Conservation (phyloP, 2,329 filamentous ascomycete species). For the Cladosporium sp. region DNA sequence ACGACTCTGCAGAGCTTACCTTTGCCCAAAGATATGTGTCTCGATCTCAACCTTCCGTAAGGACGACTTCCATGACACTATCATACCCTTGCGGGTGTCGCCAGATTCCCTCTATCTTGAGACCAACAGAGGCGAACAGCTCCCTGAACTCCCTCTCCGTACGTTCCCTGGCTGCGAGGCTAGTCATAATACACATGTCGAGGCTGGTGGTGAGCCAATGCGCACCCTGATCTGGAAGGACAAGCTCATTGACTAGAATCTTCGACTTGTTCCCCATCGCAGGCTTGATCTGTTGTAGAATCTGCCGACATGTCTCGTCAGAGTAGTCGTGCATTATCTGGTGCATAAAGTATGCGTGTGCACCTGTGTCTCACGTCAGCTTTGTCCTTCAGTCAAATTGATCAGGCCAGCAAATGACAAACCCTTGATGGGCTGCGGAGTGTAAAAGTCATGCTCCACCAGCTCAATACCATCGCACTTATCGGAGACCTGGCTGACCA, state of each 20-base stretch:
- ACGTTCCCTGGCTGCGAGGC: not conserved
- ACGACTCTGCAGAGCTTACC: too few species aligned
- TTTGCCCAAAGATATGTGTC: not conserved
- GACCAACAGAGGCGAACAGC: not conserved
- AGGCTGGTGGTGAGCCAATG: conserved; percentile 1
- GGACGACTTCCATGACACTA: not conserved
- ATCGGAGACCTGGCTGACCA: conserved; percentile 1
- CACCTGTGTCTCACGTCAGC: conserved; percentile 15
- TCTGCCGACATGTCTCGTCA: conserved; percentile 12
- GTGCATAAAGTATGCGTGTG: conserved; percentile 22
- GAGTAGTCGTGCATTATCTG: conserved; percentile 16
- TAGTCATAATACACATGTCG: not conserved
- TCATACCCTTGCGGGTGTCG: not conserved
- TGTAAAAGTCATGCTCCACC: conserved; percentile 11
- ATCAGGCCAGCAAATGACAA: not conserved
- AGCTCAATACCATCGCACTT: conserved; percentile 5
- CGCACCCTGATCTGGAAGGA: conserved; percentile 15
- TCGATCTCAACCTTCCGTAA: not conserved
- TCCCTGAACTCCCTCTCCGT: not conserved
- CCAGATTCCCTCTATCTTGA: not conserved
- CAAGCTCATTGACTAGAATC: conserved; percentile 20
- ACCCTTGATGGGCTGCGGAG: conserved; percentile 11
- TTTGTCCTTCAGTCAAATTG: too few species aligned
- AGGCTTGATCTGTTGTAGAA: conserved; percentile 13
- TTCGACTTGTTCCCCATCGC: conserved; percentile 5